Conservation (phyloP, 1,139 yeast species). For the Hyphopichia burtonii region DNA sequence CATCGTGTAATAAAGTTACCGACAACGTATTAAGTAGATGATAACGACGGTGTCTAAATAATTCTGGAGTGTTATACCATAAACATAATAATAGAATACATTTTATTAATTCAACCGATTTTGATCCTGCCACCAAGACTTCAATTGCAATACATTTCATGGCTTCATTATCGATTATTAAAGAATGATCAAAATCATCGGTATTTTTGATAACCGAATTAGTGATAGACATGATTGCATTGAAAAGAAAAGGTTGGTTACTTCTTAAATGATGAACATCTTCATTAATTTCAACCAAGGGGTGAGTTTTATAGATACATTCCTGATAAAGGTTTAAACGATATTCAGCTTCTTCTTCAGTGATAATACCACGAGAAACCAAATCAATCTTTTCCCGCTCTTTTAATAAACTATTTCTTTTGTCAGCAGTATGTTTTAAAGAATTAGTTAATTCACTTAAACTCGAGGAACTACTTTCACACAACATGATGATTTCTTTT, state of each 20-base stretch:
- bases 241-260: constrained; percentile 59
- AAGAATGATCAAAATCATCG: constrained; percentile 30
- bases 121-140: constrained; percentile 68
- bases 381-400: constrained; percentile 36
- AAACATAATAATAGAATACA: constrained; percentile 58
- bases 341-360: constrained; percentile 48
- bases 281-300: constrained; percentile 51
- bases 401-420: constrained; percentile 33
- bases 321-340: constrained; percentile 45
- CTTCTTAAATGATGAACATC: constrained; percentile 48
- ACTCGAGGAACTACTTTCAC: constrained; percentile 24
- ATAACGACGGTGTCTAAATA: constrained; percentile 74
- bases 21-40: constrained; percentile 68
- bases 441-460: constrained; percentile 40
- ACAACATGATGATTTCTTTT: constrained; percentile 34
- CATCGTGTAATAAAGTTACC: constrained; percentile 69
- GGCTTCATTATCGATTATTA: constrained; percentile 56
- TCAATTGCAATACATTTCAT: constrained; percentile 59
- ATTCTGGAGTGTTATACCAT: constrained; percentile 86
- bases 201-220: constrained; percentile 39
- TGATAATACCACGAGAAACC: constrained; percentile 45
- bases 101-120: constrained; percentile 66
- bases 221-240: constrained; percentile 63
- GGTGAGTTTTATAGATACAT: constrained; percentile 41
- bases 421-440: constrained; percentile 34